These are phyloP conservation scores for Panicum hallii DNA, from an alignment of 202 grass and related monocot species.

Conservation along the genomic window DNA sequence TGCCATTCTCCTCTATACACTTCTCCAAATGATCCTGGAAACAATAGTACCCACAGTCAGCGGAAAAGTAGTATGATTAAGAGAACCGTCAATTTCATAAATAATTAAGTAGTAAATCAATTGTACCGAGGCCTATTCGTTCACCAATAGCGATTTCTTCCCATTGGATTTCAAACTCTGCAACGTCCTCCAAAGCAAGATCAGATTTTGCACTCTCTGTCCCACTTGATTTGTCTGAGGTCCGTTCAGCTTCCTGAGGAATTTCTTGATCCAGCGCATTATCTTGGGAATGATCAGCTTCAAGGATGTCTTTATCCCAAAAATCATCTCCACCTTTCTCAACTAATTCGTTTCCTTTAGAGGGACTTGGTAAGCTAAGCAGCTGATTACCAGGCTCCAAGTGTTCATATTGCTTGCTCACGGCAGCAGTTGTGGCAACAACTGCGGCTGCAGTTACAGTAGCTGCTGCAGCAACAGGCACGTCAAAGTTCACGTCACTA, in stretches of 20 bases:
- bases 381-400: constrained; percentile 52
- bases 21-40: constrained; percentile 96
- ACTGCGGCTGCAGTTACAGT: constrained; percentile 94
- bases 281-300: constrained; percentile 56
- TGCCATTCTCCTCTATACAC: constrained; percentile 99
- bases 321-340: constrained; percentile 53
- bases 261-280: constrained; percentile 66
- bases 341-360: constrained; percentile 55
- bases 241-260: constrained; percentile 75
- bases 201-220: constrained; percentile 92
- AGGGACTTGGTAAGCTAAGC: constrained; percentile 46
- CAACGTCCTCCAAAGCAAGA: constrained; percentile 68
- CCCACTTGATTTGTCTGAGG: constrained; percentile 89
- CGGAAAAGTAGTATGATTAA: constrained; percentile 43
- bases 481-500: constrained; percentile 78
- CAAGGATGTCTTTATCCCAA: constrained; percentile 55
- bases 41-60: constrained; percentile 31
- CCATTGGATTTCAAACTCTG: constrained; percentile 94
- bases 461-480: constrained; percentile 86
- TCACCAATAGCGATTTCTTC: constrained; percentile 94
- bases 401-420: constrained; percentile 77
- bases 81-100: constrained; percentile 30
- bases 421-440: constrained; percentile 86
- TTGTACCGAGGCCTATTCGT: constrained; percentile 91
- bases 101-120: constrained; percentile 29